Evolutionary conservation across 78 protist species (phyloP).

Genomic region (Dictyostelium citrinum): DNA sequence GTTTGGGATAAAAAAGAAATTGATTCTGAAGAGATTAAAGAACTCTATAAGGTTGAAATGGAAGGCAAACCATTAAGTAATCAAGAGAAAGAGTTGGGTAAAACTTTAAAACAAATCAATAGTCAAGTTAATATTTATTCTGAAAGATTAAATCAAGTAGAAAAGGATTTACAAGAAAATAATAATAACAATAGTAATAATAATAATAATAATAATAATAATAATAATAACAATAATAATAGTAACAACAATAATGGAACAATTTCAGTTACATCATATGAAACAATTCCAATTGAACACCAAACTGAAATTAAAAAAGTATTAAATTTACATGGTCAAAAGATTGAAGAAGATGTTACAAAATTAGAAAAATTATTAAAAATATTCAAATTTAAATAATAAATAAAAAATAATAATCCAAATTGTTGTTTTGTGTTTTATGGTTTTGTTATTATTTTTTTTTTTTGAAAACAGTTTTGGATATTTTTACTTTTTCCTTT

Average conservation of each 20-base stretch:
- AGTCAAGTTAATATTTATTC: conserved; percentile 1
- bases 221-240: too few relatives aligned
- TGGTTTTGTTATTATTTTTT: too few relatives aligned
- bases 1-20: conserved; percentile 20
- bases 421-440: too few relatives aligned
- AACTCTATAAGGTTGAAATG: neutral
- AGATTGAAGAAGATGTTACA: neutral
- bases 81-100: neutral
- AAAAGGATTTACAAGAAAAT: neutral
- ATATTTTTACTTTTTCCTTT: too few relatives aligned
- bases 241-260: neutral
- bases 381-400: neutral
- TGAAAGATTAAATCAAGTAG: conserved; percentile 12
- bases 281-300: conserved; percentile 9
- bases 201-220: too few relatives aligned
- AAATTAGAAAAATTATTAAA: neutral
- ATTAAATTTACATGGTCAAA: neutral
- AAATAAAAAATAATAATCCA: neutral
- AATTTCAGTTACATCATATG: neutral
- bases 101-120: neutral
- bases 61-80: conserved; percentile 19
- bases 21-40: neutral
- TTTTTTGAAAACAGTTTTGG: too few relatives aligned
- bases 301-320: conserved; percentile 4
- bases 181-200: neutral